Conservation (phyloP, 2,329 filamentous ascomycete genomes). For the Nannizziopsis arthrosporioides region DNA sequence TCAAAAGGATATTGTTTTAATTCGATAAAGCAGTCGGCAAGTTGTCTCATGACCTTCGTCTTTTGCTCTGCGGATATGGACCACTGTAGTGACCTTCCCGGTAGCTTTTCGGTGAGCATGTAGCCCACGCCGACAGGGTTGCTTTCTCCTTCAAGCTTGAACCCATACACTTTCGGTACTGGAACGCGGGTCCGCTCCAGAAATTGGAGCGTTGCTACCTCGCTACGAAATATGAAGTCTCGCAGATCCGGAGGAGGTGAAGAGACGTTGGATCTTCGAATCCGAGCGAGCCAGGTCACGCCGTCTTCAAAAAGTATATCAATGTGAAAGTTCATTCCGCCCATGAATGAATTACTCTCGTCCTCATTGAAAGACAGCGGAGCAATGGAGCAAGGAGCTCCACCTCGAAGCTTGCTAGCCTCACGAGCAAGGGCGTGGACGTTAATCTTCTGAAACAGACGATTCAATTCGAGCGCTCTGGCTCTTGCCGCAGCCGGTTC, state of each 20-base stretch:
- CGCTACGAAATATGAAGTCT: conserved; percentile 27
- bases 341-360: conserved; percentile 32
- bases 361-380: conserved; percentile 27
- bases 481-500: too few species aligned
- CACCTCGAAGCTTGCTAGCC: conserved; percentile 28
- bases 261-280: conserved; percentile 30
- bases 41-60: conserved; percentile 27
- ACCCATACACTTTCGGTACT: conserved; percentile 28
- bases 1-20: conserved; percentile 29
- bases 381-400: conserved; percentile 25
- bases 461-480: too few species aligned
- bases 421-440: conserved; percentile 24
- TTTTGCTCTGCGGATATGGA: conserved; percentile 25
- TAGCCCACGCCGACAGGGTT: conserved; percentile 28
- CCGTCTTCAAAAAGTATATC: conserved; percentile 36
- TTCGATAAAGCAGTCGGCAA: conserved; percentile 33
- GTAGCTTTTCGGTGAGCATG: conserved; percentile 33
- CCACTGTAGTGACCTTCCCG: conserved; percentile 27
- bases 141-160: conserved; percentile 18
- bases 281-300: conserved; percentile 34
- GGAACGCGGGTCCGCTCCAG: conserved; percentile 26
- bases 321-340: conserved; percentile 38
- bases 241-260: conserved; percentile 15
- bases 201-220: conserved; percentile 33
- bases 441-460: too few species aligned